Percentiles rank a stretch among this genome's conserved stretches.
Evolutionary conservation across 108 stramenopile genomes (phyloP).

Genomic region (Aurantiochytrium sp.): DNA sequence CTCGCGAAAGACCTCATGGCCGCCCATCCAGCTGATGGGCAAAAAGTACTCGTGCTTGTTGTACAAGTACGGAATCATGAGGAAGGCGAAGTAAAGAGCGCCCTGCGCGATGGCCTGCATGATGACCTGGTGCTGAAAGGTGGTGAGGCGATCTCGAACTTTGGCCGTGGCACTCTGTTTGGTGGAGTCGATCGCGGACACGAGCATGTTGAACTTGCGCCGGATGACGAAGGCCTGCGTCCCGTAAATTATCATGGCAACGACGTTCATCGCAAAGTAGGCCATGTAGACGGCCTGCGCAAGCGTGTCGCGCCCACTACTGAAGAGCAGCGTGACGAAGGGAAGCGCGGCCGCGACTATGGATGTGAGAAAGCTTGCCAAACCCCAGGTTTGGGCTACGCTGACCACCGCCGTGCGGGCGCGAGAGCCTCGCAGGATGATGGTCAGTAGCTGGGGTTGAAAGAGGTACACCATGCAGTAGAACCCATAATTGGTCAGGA

Average conservation of each 20-base stretch:
- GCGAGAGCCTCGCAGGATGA: not conserved
- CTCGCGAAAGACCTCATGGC: too few species aligned
- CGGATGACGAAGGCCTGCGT: not conserved
- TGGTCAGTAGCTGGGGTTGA: not conserved
- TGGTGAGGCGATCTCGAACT: not conserved
- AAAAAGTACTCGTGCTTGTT: conserved; percentile 31
- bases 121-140: not conserved
- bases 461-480: not conserved
- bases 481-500: not conserved
- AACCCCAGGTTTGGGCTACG: not conserved
- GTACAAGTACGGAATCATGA: not conserved
- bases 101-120: not conserved
- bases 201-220: not conserved
- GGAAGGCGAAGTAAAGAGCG: not conserved
- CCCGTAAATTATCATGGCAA: not conserved
- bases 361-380: not conserved
- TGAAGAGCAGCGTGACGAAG: not conserved
- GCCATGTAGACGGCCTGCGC: not conserved
- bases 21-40: conserved; percentile 10
- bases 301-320: not conserved
- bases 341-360: not conserved
- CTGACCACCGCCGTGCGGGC: not conserved
- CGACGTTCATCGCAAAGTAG: not conserved
- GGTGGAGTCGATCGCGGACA: not conserved
- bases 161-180: not conserved